Conservation (phyloP, 2,329 filamentous ascomycete species). For the Aspergillus brasiliensis region DNA sequence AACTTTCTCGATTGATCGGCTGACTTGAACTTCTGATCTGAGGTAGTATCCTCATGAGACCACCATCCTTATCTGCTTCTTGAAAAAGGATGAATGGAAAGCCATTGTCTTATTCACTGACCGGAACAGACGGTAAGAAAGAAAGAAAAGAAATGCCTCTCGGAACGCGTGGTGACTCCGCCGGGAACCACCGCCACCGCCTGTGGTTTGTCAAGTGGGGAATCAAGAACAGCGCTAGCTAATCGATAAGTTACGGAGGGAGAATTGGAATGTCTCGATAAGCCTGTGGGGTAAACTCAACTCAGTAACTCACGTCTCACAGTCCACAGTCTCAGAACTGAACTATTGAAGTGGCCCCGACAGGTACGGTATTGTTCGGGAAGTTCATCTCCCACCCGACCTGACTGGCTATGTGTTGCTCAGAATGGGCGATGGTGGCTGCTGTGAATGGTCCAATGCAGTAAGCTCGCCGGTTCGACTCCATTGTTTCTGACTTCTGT, state of each 20-base stretch:
- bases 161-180: background rate
- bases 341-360: background rate
- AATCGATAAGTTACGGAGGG: conserved; percentile 11
- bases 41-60: background rate
- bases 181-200: background rate
- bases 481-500: background rate
- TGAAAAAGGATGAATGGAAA: too few relatives aligned
- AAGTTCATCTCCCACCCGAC: background rate
- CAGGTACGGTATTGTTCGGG: conserved; percentile 4
- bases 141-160: too few relatives aligned
- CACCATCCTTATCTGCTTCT: background rate
- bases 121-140: too few relatives aligned
- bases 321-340: too few relatives aligned
- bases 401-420: too few relatives aligned
- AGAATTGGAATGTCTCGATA: conserved; percentile 8
- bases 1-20: background rate
- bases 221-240: background rate
- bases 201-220: conserved; percentile 9
- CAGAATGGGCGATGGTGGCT: too few relatives aligned
- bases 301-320: too few relatives aligned
- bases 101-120: too few relatives aligned
- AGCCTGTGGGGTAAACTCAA: conserved; percentile 12
- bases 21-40: background rate
- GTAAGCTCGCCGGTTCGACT: background rate
- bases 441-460: background rate